These are phyloP conservation scores for Tuber calosporum DNA, from an alignment of 495 filamentous ascomycete species.

Conservation along the genomic window DNA sequence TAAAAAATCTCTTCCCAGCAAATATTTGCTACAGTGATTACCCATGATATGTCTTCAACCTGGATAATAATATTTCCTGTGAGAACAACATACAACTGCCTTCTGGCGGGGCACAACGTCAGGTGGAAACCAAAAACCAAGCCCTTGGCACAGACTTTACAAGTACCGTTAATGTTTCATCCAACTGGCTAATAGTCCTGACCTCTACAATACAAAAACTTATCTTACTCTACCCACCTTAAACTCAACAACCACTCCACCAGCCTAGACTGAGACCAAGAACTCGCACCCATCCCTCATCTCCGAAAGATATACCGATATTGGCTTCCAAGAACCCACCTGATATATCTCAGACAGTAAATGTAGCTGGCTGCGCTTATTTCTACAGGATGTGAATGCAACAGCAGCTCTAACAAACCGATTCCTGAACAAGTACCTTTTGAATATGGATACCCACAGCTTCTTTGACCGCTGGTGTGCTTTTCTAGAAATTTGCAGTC, in stretches of 20 bases:
- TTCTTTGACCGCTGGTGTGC: slow-evolving; percentile 66
- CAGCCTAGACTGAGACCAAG: slow-evolving; percentile 11
- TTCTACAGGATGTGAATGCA: slow-evolving; percentile 13
- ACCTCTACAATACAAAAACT: slow-evolving; percentile 46
- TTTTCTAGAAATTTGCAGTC: slow-evolving; percentile 56
- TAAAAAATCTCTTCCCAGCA: slow-evolving; percentile 58
- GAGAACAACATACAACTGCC: slow-evolving; percentile 47
- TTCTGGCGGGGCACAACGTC: slow-evolving; percentile 68
- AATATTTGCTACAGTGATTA: slow-evolving; percentile 70
- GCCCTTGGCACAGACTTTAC: slow-evolving; percentile 65
- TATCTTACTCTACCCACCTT: slow-evolving; percentile 14
- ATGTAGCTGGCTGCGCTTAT: slow-evolving; percentile 39
- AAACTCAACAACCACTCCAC: background rate
- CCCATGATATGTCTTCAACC: slow-evolving; percentile 58
- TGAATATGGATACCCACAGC: slow-evolving; percentile 66
- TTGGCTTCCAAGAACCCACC: slow-evolving; percentile 48
- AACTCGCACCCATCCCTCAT: slow-evolving; percentile 43
- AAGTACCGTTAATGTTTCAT: slow-evolving; percentile 70
- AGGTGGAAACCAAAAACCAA: slow-evolving; percentile 56
- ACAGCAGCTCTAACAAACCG: slow-evolving; percentile 45
- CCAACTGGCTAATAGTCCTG: slow-evolving; percentile 59
- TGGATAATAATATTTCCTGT: slow-evolving; percentile 51
- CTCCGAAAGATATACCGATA: slow-evolving; percentile 44
- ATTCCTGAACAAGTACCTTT: slow-evolving; percentile 56
- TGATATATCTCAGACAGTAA: slow-evolving; percentile 42